Conservation (phyloP, 129 eudicot genomes). For the Glebionis coronaria region DNA sequence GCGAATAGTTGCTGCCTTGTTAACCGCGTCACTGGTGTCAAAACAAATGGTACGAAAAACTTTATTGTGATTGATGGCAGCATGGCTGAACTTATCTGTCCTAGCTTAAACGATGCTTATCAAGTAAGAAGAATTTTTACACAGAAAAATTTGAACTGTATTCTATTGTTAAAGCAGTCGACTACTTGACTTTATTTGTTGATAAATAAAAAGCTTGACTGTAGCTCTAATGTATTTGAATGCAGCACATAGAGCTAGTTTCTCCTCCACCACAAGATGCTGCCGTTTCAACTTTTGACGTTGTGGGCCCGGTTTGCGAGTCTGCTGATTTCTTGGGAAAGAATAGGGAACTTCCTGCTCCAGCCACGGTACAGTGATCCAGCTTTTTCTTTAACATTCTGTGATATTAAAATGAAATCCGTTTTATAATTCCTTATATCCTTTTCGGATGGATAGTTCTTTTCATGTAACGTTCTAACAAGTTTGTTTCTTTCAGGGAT, state of each 20-base stretch:
- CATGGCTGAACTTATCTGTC: constrained; percentile 96
- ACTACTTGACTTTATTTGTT: too few species aligned
- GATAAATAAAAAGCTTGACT: too few species aligned
- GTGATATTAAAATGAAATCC: not conserved
- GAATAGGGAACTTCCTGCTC: constrained; percentile 78
- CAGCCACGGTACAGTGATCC: constrained; percentile 50
- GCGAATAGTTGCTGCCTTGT: constrained; percentile 96
- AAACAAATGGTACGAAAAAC: constrained; percentile 75
- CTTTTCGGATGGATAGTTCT: too few species aligned
- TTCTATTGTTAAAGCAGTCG: too few species aligned
- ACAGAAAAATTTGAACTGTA: too few species aligned
- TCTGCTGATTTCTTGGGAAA: constrained; percentile 91
- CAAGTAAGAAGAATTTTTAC: constrained; percentile 39
- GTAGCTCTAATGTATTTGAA: not conserved
- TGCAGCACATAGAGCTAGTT: constrained; percentile 91
- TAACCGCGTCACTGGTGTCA: constrained; percentile 90
- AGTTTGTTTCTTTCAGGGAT: constrained; percentile 46
- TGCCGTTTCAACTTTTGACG: constrained; percentile 66
- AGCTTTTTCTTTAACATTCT: not conserved
- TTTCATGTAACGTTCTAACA: not conserved
- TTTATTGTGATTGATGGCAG: constrained; percentile 85
- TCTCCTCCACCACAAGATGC: constrained; percentile 71
- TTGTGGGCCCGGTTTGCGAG: constrained; percentile 89
- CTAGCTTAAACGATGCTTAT: constrained; percentile 84
- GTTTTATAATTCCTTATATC: not conserved